Base-by-base conservation (phyloP, 192 early-diverging fungal genomes). In the Geranomyces variabilis region DNA sequence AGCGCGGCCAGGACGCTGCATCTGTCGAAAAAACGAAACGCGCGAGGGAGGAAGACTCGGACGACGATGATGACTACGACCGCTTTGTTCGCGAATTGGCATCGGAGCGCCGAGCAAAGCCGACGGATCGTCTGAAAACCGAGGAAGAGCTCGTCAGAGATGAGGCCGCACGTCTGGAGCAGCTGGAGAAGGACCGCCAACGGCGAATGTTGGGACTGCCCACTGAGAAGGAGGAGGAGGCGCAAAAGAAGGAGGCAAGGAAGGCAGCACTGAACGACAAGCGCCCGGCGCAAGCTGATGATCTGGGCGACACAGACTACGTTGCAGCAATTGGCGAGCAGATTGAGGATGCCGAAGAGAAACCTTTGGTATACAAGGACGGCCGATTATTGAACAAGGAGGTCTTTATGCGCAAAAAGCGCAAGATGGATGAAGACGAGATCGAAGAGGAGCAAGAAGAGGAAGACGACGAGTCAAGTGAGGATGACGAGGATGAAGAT, bases 141-240 rank as follows among this genome's bases (percentile, higher is more conserved):
- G 96, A 96, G 74, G 94, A 96, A 66, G 97, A 99, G 80, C 75
- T 88, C 65, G 94, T 93, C 13, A 67, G 88, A 34, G 95, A 95
- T 68, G 93, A 93, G 46, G 90, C 90, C 71, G 86, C 86, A 31
- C 87, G 91, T 62, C 77, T 98, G n/a, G 95, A 96, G 73, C 88
- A 90, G 74, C 86, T 92, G 17, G 97, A 99, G 51, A 26, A 67
- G 7, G 67, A 73, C 48, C 73, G 74, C 12, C 33, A 61, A 53
- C 8, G 70, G 22, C 69, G 77, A 7, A 79, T 79, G 74, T 10
- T 60, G 74, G 68, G 74, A 29, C 43, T 75, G 24, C 67, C 66
- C 0, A 56, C 56, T 13, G 59, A 62, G 22, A 30, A 73, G 22
- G 61, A 74, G 34, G 51, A 67, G 41, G 41, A 64, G 53, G 66